Percentiles rank a stretch among this genome's conserved stretches.
Evolutionary conservation across 306 rosid genomes (phyloP).

Genomic region (Nissolia schottii): DNA sequence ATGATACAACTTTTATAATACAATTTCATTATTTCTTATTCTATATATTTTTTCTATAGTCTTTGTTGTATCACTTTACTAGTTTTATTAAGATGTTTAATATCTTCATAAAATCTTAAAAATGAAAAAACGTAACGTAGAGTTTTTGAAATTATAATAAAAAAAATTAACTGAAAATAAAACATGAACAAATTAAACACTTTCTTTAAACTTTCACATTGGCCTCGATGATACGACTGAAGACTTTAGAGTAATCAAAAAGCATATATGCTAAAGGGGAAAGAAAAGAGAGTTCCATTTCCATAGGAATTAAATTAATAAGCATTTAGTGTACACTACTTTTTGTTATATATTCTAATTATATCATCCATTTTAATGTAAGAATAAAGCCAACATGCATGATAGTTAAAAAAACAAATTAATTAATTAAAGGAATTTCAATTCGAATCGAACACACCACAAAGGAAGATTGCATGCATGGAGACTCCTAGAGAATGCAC

Average conservation of each 20-base stretch:
- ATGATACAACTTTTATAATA: too few relatives aligned
- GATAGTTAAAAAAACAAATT: too few relatives aligned
- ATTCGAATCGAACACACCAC: slow-evolving; percentile 11
- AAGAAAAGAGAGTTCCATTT: slow-evolving; percentile 1
- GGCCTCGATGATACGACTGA: background rate
- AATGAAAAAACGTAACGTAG: too few relatives aligned
- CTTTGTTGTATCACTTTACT: too few relatives aligned
- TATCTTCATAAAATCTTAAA: too few relatives aligned
- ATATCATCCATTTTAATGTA: background rate
- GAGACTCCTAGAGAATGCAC: slow-evolving; percentile 4
- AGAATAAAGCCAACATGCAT: slow-evolving; percentile 9
- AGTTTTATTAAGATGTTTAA: too few relatives aligned
- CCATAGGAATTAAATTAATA: background rate
- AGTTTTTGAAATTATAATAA: background rate
- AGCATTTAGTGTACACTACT: background rate
- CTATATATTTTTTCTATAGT: too few relatives aligned
- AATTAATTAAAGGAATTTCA: background rate
- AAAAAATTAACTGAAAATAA: background rate
- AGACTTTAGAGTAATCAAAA: slow-evolving; percentile 10
- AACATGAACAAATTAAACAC: background rate
- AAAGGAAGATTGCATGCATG: background rate
- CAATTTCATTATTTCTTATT: too few relatives aligned
- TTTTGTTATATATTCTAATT: background rate
- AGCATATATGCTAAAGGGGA: slow-evolving; percentile 10
- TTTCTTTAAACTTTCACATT: background rate